Evolutionary conservation across 2,329 filamentous ascomycete species (phyloP).

Genomic region (Trichoderma polysporum): DNA sequence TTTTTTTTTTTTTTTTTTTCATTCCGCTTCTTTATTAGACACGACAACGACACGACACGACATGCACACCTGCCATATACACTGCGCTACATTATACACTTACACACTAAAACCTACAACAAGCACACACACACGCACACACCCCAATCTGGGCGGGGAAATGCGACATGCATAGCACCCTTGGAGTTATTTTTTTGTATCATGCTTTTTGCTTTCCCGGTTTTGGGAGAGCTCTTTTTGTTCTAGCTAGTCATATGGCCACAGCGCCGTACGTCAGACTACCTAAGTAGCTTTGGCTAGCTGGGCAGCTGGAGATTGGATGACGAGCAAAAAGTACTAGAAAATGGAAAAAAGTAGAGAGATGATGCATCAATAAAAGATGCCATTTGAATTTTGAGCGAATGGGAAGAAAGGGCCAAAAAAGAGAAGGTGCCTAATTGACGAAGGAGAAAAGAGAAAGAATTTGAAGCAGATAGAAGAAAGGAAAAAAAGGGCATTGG

Average conservation of each 20-base stretch:
- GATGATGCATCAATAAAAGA: background rate
- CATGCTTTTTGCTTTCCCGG: background rate
- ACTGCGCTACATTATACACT: conserved; percentile 2
- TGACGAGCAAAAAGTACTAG: background rate
- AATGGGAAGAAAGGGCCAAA: background rate
- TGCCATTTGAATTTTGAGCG: background rate
- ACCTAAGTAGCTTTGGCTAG: background rate
- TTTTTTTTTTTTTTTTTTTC: conserved; percentile 8
- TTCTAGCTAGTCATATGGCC: conserved; percentile 9
- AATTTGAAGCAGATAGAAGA: background rate
- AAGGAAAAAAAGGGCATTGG: background rate
- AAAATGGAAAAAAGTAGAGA: background rate
- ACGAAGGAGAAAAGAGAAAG: no score
- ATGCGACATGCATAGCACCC: conserved; percentile 20
- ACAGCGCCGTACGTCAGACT: conserved; percentile 17
- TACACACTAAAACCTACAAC: conserved; percentile 7
- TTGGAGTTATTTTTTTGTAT: conserved; percentile 13
- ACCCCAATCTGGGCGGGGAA: conserved; percentile 18
- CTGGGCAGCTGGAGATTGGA: conserved; percentile 1
- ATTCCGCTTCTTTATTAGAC: background rate
- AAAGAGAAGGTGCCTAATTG: background rate
- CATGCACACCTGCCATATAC: conserved; percentile 7
- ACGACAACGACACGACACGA: conserved; percentile 16
- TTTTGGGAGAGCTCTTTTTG: conserved; percentile 3
- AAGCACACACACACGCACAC: conserved; percentile 1